Evolutionary conservation across 306 rosid species (phyloP).

Genomic region (Rosa rugosa): DNA sequence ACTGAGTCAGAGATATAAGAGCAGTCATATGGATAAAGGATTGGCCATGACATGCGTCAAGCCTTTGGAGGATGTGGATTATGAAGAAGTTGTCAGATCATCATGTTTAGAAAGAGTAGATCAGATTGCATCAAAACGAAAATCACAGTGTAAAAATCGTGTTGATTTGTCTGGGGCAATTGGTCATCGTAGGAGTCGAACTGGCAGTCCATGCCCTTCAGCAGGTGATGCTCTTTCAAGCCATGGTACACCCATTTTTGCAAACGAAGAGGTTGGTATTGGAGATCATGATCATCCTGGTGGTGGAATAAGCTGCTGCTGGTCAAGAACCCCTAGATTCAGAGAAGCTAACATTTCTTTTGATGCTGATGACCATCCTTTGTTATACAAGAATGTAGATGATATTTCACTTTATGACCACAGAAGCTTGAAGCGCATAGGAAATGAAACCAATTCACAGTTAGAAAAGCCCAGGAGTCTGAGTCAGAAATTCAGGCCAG

Average conservation of each 20-base stretch:
- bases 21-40: conserved; percentile 41
- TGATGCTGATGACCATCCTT: conserved; percentile 53
- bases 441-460: conserved; percentile 41
- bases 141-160: conserved; percentile 26
- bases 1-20: conserved; percentile 41
- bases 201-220: conserved; percentile 55
- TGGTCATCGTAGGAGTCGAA: conserved; percentile 37
- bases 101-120: conserved; percentile 41
- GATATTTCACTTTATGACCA: conserved; percentile 33
- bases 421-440: conserved; percentile 34
- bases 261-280: conserved; percentile 43
- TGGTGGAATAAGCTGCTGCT: conserved; percentile 61
- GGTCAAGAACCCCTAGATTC: conserved; percentile 75
- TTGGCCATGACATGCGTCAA: conserved; percentile 32
- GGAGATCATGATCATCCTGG: conserved; percentile 42
- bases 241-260: conserved; percentile 17
- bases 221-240: conserved; percentile 38
- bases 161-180: conserved; percentile 28
- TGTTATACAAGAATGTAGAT: conserved; percentile 40
- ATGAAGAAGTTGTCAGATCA: conserved; percentile 22
- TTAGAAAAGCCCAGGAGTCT: conserved; percentile 64
- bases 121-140: conserved; percentile 25
- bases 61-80: conserved; percentile 50
- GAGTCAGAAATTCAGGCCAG: conserved; percentile 73
- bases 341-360: conserved; percentile 39